Evolutionary conservation across 2,329 filamentous ascomycete genomes (phyloP).

Genomic region (Beauveria bassiana): DNA sequence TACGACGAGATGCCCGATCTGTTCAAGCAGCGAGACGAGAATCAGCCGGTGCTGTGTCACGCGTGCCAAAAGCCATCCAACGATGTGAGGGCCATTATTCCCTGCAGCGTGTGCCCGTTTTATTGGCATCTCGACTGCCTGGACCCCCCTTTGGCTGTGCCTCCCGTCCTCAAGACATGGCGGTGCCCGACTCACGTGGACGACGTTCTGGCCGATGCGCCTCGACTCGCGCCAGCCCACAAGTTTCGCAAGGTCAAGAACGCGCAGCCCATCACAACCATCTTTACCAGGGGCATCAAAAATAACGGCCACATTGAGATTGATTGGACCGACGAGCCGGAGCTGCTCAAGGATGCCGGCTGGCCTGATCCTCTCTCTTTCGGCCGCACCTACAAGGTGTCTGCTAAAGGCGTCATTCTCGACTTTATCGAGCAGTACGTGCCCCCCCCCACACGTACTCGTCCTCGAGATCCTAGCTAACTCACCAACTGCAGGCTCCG

Average conservation of each 20-base stretch:
- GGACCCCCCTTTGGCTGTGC: constrained; percentile 72
- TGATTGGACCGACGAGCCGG: constrained; percentile 50
- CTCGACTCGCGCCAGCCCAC: constrained; percentile 52
- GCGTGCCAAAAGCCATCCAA: constrained; percentile 61
- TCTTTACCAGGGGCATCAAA: constrained; percentile 53
- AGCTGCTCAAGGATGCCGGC: constrained; percentile 45
- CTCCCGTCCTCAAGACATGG: constrained; percentile 72
- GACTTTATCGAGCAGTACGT: constrained; percentile 64
- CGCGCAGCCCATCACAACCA: constrained; percentile 42
- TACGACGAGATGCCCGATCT: constrained; percentile 60
- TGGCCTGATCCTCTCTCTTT: constrained; percentile 54
- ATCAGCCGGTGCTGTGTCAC: constrained; percentile 69
- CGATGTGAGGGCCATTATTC: constrained; percentile 62
- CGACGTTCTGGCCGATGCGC: constrained; percentile 57
- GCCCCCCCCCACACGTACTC: not conserved
- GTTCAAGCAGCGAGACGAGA: constrained; percentile 65
- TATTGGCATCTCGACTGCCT: constrained; percentile 92
- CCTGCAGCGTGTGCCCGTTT: constrained; percentile 74
- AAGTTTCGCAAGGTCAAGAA: constrained; percentile 54
- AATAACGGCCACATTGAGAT: constrained; percentile 70
- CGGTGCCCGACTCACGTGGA: constrained; percentile 83
- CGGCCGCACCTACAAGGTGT: constrained; percentile 58
- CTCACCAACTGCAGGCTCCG: constrained; percentile 22
- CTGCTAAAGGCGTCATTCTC: constrained; percentile 56
- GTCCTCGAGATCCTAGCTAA: constrained; percentile 9